Conservation (phyloP, 345 rosid genomes). For the Melaleuca alternifolia region DNA sequence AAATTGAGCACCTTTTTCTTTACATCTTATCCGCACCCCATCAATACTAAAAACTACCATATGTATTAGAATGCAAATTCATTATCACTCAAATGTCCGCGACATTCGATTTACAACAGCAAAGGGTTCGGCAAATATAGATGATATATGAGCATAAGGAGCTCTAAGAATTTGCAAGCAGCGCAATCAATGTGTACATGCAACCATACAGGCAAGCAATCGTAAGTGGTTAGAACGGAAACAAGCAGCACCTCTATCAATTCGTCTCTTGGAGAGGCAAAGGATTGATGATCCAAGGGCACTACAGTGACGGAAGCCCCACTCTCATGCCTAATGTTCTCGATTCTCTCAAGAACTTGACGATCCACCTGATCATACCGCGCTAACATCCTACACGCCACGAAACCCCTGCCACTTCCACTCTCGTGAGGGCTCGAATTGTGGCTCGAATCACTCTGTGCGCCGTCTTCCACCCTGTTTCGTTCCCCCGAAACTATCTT, state of each 20-base stretch:
- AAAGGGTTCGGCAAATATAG: not conserved
- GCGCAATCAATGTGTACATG: not conserved
- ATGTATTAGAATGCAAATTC: not conserved
- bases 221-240: not conserved
- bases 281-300: slow-evolving; percentile 43
- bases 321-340: slow-evolving; percentile 46
- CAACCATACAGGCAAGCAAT: not conserved
- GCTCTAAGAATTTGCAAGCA: not conserved
- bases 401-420: slow-evolving; percentile 22
- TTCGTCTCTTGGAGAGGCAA: slow-evolving; percentile 46
- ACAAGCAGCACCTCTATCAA: slow-evolving; percentile 36
- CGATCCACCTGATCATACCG: slow-evolving; percentile 31
- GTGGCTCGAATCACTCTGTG: not conserved
- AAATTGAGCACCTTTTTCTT: not conserved
- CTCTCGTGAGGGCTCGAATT: slow-evolving; percentile 7
- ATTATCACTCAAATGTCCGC: not conserved
- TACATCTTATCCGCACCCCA: not conserved
- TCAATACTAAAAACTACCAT: not conserved
- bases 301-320: slow-evolving; percentile 35
- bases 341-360: slow-evolving; percentile 43
- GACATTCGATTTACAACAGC: not conserved
- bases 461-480: not conserved
- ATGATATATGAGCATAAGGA: not conserved
- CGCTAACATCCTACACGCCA: slow-evolving; percentile 46
- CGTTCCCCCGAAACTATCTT: slow-evolving; percentile 45